Base-by-base conservation (phyloP, 2,329 filamentous ascomycete genomes). In the Monosporascus sp. region DNA sequence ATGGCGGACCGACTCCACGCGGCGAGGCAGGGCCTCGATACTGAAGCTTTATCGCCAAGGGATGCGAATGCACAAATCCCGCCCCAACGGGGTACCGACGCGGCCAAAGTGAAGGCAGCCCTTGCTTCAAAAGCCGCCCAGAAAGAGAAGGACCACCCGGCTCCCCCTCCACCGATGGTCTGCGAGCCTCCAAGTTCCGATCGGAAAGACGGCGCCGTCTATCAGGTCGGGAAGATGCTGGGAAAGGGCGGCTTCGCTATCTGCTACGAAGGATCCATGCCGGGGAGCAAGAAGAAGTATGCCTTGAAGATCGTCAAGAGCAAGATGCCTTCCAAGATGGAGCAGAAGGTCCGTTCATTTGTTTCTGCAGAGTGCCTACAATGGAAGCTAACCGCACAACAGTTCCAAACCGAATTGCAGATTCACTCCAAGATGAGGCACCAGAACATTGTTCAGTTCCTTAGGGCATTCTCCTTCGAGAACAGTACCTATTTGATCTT, bases 401-500 rank as follows among this genome's bases (percentile, higher is more conserved):
- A 86, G 82, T 86, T 87, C 63, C 84, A 86, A 84, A 84, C 83
- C 22, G 94, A 99, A 71, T 82, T 99, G 7, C 93, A 97, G 72
- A 97, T 99, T 56, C 94, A 99, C 74, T 97, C 94, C 44, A 99
- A 97, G 70, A 93, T 99, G 85, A 86, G 87, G 54, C 94, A 99
- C 67, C 88, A 89, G 51, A 96, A 97, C 70, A 93, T 99, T 60
- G 94, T 99, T 58, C 88, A 93, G 63, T 99, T 99, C 70, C 85
- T 96, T 65, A 86, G 93, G 62, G 94, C 94, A 37, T 99, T 99
- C 68, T 88, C 92, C 14, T 96, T 92, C 70, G 81, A 91, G 60
- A 86, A 84, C 59, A 92, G 87, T 69, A 97, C 94, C 54, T 99
- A 96, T 65, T 88, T 99, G 48, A 89, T 97, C 47, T 80, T 99